phyloP scores from a whole-genome alignment of 129 eudicot genomes.

The Flaveria bidentis region DNA sequence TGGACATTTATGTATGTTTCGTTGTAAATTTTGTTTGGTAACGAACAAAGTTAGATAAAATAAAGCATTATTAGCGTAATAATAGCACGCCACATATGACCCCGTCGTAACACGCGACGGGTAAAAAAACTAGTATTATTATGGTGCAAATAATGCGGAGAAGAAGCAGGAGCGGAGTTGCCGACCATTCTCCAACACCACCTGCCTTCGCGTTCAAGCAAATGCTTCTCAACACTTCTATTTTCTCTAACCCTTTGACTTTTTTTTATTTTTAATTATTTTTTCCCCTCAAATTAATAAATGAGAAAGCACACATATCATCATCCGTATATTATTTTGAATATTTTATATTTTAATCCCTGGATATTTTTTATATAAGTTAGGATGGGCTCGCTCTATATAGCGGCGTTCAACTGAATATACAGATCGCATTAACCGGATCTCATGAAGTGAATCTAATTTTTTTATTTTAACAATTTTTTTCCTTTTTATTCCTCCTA shows the following conservation, averaged over 20 bases:
- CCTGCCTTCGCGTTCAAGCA: conserved; percentile 64
- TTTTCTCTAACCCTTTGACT: conserved; percentile 40
- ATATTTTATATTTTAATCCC: not conserved
- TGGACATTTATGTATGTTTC: too few relatives aligned
- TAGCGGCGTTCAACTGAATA: too few relatives aligned
- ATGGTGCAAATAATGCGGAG: conserved; percentile 61
- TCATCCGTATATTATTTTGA: not conserved
- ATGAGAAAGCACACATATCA: not conserved
- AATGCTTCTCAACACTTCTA: conserved; percentile 35
- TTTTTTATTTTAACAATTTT: too few relatives aligned
- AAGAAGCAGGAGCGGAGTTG: conserved; percentile 46
- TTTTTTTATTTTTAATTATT: not conserved
- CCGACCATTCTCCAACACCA: conserved; percentile 49
- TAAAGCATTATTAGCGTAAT: too few relatives aligned
- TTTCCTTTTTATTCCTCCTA: too few relatives aligned
- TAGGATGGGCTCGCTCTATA: not conserved
- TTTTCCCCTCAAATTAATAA: not conserved
- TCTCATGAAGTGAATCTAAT: too few relatives aligned
- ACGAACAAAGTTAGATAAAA: too few relatives aligned
- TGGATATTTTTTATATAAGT: not conserved
- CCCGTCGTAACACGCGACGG: too few relatives aligned
- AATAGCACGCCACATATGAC: too few relatives aligned
- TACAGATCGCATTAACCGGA: too few relatives aligned
- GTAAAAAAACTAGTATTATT: too few relatives aligned
- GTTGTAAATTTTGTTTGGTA: too few relatives aligned